Percentiles rank a stretch among this genome's conserved stretches.
These are phyloP conservation scores for Aspergillus fumigatus DNA, from an alignment of 2,329 filamentous ascomycete species.

Conservation along the genomic window DNA sequence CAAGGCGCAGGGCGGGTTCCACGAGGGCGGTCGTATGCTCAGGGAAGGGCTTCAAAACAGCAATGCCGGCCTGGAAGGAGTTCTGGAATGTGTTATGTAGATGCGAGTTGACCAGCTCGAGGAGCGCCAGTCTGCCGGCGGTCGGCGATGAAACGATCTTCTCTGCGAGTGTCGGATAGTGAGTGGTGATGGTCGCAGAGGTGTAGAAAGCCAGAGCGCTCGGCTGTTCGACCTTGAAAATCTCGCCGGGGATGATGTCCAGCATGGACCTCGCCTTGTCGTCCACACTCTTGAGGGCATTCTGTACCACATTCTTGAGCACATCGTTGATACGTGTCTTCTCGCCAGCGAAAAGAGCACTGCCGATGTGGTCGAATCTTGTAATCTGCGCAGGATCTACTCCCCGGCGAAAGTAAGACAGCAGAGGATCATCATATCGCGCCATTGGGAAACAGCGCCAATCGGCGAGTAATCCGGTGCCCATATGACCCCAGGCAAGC, in stretches of 20 bases:
- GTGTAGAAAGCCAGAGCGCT: constrained; percentile 75
- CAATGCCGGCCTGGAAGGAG: constrained; percentile 69
- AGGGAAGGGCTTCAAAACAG: constrained; percentile 73
- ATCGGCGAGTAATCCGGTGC: constrained; percentile 73
- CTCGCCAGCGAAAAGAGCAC: constrained; percentile 68
- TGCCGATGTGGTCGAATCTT: constrained; percentile 66
- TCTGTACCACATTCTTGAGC: not conserved
- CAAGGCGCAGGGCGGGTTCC: constrained; percentile 66
- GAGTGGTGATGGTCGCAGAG: constrained; percentile 54
- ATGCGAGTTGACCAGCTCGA: constrained; percentile 75
- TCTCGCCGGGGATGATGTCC: constrained; percentile 54
- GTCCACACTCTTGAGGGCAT: constrained; percentile 52
- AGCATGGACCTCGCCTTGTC: constrained; percentile 60
- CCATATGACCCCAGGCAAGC: constrained; percentile 92
- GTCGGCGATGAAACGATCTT: constrained; percentile 55
- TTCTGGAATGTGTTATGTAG: constrained; percentile 83
- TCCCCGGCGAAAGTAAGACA: constrained; percentile 69
- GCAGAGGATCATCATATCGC: constrained; percentile 63
- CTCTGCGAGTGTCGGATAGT: constrained; percentile 65
- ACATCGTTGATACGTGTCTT: constrained; percentile 60
- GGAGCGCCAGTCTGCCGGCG: constrained; percentile 61
- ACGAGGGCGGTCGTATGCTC: constrained; percentile 70
- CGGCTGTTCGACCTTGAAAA: constrained; percentile 63
- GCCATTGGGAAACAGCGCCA: constrained; percentile 84
- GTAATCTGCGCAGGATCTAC: constrained; percentile 66